phyloP scores from a whole-genome alignment of 768 basidiomycete species.

The Trametes elegans region DNA sequence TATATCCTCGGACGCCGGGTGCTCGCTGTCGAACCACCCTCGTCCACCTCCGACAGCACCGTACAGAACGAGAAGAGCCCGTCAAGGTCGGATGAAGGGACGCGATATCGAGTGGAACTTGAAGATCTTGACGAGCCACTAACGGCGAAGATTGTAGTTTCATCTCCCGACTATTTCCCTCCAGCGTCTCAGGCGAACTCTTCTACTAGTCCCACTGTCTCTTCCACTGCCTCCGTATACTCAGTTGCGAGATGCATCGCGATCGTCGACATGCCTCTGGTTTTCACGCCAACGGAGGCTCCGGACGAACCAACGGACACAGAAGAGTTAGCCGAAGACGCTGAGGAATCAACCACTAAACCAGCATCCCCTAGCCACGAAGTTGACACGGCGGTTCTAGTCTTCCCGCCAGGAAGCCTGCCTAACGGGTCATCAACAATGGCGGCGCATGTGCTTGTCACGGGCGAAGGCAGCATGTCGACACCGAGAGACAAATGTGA shows the following conservation, averaged over 20 bases:
- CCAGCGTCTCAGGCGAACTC: neutral
- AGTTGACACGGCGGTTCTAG: slow-evolving; percentile 64
- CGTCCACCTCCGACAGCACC: slow-evolving; percentile 21
- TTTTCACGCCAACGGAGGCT: slow-evolving; percentile 26
- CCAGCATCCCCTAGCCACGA: slow-evolving; percentile 9
- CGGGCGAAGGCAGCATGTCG: slow-evolving; percentile 72
- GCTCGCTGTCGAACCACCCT: slow-evolving; percentile 20
- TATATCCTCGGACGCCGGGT: slow-evolving; percentile 68
- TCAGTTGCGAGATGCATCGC: slow-evolving; percentile 49
- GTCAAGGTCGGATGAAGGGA: neutral
- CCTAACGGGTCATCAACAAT: slow-evolving; percentile 43
- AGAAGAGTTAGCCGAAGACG: slow-evolving; percentile 19
- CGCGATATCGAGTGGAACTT: slow-evolving; percentile 45
- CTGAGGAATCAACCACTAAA: neutral
- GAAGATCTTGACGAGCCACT: slow-evolving; percentile 62
- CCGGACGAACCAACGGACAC: slow-evolving; percentile 23
- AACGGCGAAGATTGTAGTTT: slow-evolving; percentile 52
- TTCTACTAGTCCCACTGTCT: neutral
- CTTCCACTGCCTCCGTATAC: slow-evolving; percentile 1
- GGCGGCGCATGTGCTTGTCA: slow-evolving; percentile 57
- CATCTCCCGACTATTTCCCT: slow-evolving; percentile 39
- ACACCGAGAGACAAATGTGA: slow-evolving; percentile 73
- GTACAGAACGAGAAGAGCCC: neutral
- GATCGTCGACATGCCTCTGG: slow-evolving; percentile 44
- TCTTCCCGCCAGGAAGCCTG: slow-evolving; percentile 72